These are phyloP conservation scores for Magnaporthales sp. DNA, from an alignment of 2,329 filamentous ascomycete species.

Conservation along the genomic window DNA sequence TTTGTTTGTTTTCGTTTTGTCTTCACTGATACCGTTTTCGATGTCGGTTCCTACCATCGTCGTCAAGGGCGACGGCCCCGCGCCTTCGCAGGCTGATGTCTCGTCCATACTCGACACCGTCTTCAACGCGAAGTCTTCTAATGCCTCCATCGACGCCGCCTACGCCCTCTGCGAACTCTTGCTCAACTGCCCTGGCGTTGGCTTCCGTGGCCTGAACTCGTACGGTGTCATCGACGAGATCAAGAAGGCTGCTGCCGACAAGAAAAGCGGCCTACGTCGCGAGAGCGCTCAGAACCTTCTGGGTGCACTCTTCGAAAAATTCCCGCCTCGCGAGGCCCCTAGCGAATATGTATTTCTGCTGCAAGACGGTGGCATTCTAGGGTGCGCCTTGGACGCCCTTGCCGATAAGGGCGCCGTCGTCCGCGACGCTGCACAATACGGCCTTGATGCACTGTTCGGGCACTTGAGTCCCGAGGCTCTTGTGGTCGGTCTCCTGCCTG, in stretches of 20 bases:
- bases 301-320: constrained; percentile 85
- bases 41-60: constrained; percentile 14
- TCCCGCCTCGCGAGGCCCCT: constrained; percentile 67
- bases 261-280: constrained; percentile 79
- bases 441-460: constrained; percentile 78
- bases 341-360: constrained; percentile 76
- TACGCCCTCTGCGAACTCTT: constrained; percentile 54
- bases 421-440: constrained; percentile 87
- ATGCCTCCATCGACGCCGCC: constrained; percentile 56
- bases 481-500: constrained; percentile 72
- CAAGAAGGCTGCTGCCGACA: constrained; percentile 75
- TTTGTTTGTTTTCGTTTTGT: neutral
- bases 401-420: constrained; percentile 86
- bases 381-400: constrained; percentile 71
- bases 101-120: constrained; percentile 55
- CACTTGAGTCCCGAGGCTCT: constrained; percentile 75
- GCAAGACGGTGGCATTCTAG: constrained; percentile 68
- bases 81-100: constrained; percentile 59
- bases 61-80: constrained; percentile 24
- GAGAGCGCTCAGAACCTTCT: constrained; percentile 94
- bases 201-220: constrained; percentile 40
- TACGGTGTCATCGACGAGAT: constrained; percentile 48
- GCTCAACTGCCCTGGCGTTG: constrained; percentile 37
- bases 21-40: constrained; percentile 7
- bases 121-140: constrained; percentile 61